Percentiles rank a stretch among this genome's conserved stretches.
These are phyloP conservation scores for Geum urbanum DNA, from an alignment of 306 rosid genomes.

Conservation along the genomic window DNA sequence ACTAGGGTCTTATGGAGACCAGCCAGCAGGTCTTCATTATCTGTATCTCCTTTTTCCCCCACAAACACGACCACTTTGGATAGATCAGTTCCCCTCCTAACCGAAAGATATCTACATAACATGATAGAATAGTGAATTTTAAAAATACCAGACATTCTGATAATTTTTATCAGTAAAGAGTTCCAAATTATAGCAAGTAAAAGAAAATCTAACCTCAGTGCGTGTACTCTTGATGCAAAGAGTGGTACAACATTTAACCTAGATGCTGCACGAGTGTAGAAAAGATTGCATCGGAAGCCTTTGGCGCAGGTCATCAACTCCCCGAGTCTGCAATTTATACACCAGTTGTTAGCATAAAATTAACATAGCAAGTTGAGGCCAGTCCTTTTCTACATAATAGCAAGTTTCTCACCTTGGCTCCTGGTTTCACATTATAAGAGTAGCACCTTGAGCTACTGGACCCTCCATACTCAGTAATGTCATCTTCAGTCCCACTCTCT, in stretches of 20 bases:
- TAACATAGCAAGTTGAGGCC: neutral
- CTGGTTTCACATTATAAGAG: constrained; percentile 50
- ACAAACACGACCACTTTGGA: constrained; percentile 53
- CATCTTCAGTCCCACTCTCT: constrained; percentile 50
- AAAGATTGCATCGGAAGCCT: constrained; percentile 69
- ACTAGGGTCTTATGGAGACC: constrained; percentile 70
- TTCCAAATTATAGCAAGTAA: neutral
- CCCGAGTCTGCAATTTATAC: constrained; percentile 39
- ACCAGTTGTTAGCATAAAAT: constrained; percentile 13
- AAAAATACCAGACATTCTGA: neutral
- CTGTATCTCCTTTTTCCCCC: constrained; percentile 80
- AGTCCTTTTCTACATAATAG: constrained; percentile 11
- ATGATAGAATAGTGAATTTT: neutral
- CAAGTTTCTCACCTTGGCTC: constrained; percentile 39
- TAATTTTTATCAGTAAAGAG: neutral
- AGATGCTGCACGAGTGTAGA: constrained; percentile 52
- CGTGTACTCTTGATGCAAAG: constrained; percentile 71
- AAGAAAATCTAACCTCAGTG: constrained; percentile 50
- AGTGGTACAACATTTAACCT: constrained; percentile 68
- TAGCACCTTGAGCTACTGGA: constrained; percentile 56
- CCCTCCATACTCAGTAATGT: constrained; percentile 41
- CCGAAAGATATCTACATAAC: constrained; percentile 58
- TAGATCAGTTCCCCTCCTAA: constrained; percentile 77
- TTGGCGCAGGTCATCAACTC: constrained; percentile 53
- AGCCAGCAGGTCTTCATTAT: constrained; percentile 55